Evolutionary conservation across 2,329 filamentous ascomycete genomes (phyloP), one percentile per base, ranked within the genome.

Genomic region (Fusarium sp.): DNA sequence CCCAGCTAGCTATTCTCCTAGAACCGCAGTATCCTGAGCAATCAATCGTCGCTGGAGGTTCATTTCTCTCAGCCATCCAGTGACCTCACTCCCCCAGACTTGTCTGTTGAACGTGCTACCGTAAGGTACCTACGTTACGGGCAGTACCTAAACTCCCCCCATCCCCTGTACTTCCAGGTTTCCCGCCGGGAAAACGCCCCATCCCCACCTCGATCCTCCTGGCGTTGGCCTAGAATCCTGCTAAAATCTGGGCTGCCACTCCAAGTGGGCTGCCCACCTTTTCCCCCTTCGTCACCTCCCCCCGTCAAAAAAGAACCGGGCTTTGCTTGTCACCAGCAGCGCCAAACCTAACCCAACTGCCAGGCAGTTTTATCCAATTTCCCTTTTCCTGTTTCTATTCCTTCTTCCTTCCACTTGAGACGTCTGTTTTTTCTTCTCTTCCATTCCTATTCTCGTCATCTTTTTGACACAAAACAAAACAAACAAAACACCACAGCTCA

Each of bases 151-250:
- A 43, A 60, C 26, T 19, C 45, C 40, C 37, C 65, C 30, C 30
- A 37, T 64, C 13, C 30, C 65, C 57, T 62, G 41, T 43, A 41
- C 37, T 59, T 67, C 66, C 66, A 69, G 66, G 66, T 69, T 69
- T 70, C 66, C 48, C 66, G 32, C 66, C 67, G 52, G 52, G 49
- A 69, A 68, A 52, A 57, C 66, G 35, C 66, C 53, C 50, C 49
- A 59, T 70, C 66, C 47, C 66, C 66, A 67, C 66, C 44, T 37
- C 56, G 41, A 57, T 66, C 58, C 57, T 57, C 66, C 66, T 70
- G 66, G 66, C 66, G 66, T 65, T 69, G 66, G 66, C 66, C 62
- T 67, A 67, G 66, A 69, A 69, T 69, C 66, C 66, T 69, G 66
- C 66, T 69, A 55, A 70, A 67, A 63, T 67, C 61, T 64, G 61